Evolutionary conservation across 2,329 filamentous ascomycete genomes (phyloP).

Genomic region (Colletotrichum chrysophilum): DNA sequence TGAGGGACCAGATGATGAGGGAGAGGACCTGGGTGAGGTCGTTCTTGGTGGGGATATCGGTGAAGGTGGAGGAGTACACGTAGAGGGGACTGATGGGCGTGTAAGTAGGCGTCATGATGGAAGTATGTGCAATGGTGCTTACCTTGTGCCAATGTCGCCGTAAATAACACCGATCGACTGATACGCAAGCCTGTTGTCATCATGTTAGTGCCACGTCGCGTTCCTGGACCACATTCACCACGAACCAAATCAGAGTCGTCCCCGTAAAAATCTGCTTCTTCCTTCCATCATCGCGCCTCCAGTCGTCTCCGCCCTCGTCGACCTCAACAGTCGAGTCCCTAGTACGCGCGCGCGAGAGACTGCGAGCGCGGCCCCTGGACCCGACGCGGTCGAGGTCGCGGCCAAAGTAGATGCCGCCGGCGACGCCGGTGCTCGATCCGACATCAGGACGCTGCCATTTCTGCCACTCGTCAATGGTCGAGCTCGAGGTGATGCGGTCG

Average conservation of each 20-base stretch:
- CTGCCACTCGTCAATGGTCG: constrained; percentile 9
- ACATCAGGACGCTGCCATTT: constrained; percentile 3
- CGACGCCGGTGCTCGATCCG: constrained; percentile 18
- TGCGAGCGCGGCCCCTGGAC: constrained; percentile 26
- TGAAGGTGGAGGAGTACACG: constrained; percentile 73
- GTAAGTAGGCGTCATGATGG: not conserved
- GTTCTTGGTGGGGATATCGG: constrained; percentile 55
- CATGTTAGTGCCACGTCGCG: not conserved
- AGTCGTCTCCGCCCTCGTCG: constrained; percentile 33
- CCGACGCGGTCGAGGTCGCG: constrained; percentile 19
- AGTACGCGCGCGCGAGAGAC: constrained; percentile 26
- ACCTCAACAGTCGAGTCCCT: constrained; percentile 28
- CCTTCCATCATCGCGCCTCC: constrained; percentile 34
- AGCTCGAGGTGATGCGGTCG: constrained; percentile 1
- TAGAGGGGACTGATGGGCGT: constrained; percentile 62
- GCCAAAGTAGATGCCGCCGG: constrained; percentile 26
- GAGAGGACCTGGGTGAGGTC: constrained; percentile 70
- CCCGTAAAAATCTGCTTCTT: constrained; percentile 42
- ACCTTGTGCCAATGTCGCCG: constrained; percentile 66
- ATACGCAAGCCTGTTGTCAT: constrained; percentile 57
- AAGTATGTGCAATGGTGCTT: too few relatives aligned
- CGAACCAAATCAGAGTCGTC: constrained; percentile 37
- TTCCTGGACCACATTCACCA: not conserved
- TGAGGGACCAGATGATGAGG: constrained; percentile 72
- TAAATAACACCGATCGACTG: constrained; percentile 73